Conservation (phyloP, 23 red algal genomes). For the Gracilaria gracilis region DNA sequence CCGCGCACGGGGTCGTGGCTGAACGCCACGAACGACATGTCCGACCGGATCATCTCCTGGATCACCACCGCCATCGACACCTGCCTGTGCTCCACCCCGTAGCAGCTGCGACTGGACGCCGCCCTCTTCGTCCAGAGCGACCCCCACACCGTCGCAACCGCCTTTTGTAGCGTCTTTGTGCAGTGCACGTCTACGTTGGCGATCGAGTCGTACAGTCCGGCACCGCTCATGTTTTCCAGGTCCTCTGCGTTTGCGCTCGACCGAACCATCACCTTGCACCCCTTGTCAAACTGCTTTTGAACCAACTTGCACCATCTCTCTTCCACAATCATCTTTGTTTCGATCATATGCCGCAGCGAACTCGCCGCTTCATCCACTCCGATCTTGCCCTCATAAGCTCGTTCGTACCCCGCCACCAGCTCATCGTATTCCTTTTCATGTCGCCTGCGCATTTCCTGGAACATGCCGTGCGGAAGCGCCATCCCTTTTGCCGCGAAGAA, state of each 20-base stretch:
- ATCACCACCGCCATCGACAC: conserved; percentile 83
- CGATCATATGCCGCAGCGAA: conserved; percentile 36
- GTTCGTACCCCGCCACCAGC: conserved; percentile 17
- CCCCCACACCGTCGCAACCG: conserved; percentile 66
- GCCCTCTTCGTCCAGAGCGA: conserved; percentile 77
- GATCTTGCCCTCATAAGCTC: conserved; percentile 27
- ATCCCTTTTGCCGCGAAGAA: conserved; percentile 50
- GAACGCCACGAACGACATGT: conserved; percentile 76
- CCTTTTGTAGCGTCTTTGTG: conserved; percentile 19
- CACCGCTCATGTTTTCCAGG: conserved; percentile 82
- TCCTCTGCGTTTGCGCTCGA: conserved; percentile 89
- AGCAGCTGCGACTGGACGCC: conserved; percentile 52
- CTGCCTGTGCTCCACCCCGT: conserved; percentile 54
- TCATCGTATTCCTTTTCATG: conserved; percentile 40
- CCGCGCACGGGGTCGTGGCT: conserved; percentile 65
- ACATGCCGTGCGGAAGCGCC: conserved; percentile 73
- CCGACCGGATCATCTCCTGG: conserved; percentile 73
- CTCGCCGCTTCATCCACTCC: conserved; percentile 29
- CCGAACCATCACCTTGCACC: conserved; percentile 71
- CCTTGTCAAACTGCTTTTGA: conserved; percentile 14
- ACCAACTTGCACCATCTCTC: conserved; percentile 15
- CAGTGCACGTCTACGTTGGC: conserved; percentile 50
- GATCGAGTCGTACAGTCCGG: conserved; percentile 86
- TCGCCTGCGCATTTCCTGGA: conserved; percentile 33
- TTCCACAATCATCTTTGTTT: conserved; percentile 29